Evolutionary conservation across 495 filamentous ascomycete species (phyloP).

Genomic region (Annulohypoxylon moriforme): DNA sequence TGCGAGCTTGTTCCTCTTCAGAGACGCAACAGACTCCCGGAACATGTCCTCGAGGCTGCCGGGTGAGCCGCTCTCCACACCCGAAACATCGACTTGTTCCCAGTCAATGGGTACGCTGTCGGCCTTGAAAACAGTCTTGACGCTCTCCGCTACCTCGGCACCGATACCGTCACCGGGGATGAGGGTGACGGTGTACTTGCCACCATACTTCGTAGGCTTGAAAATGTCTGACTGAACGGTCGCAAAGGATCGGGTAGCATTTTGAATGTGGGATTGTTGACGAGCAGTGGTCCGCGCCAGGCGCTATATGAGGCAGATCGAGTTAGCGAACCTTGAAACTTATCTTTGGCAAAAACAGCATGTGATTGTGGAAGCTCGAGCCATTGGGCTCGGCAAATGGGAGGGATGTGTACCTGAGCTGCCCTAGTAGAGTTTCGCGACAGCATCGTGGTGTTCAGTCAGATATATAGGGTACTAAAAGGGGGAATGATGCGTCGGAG

Average conservation of each 20-base stretch:
- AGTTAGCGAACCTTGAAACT: conserved; percentile 36
- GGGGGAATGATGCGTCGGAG: conserved; percentile 28
- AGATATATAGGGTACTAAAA: conserved; percentile 18
- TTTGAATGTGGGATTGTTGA: conserved; percentile 57
- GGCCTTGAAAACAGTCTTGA: conserved; percentile 99
- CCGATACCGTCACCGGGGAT: conserved; percentile 99
- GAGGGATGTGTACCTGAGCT: conserved; percentile 55
- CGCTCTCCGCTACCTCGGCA: conserved; percentile 96
- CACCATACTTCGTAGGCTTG: conserved; percentile 98
- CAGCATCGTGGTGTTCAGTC: conserved; percentile 59
- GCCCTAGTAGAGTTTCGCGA: conserved; percentile 67
- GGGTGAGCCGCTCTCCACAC: conserved; percentile 78
- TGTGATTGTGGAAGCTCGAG: conserved; percentile 42
- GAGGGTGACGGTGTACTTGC: conserved; percentile 98
- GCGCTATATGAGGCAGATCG: conserved; percentile 54
- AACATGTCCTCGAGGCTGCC: conserved; percentile 95
- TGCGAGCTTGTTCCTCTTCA: conserved; percentile 97
- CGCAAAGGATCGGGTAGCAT: conserved; percentile 67
- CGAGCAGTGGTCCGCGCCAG: conserved; percentile 67
- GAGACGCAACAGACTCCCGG: conserved; percentile 90
- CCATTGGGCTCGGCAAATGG: conserved; percentile 29
- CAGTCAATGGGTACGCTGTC: conserved; percentile 98
- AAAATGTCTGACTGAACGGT: conserved; percentile 90
- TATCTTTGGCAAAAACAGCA: conserved; percentile 43
- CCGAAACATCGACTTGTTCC: conserved; percentile 97